These are phyloP conservation scores for Leishmania martiniquensis DNA, from an alignment of 208 protist species.

Conservation along the genomic window DNA sequence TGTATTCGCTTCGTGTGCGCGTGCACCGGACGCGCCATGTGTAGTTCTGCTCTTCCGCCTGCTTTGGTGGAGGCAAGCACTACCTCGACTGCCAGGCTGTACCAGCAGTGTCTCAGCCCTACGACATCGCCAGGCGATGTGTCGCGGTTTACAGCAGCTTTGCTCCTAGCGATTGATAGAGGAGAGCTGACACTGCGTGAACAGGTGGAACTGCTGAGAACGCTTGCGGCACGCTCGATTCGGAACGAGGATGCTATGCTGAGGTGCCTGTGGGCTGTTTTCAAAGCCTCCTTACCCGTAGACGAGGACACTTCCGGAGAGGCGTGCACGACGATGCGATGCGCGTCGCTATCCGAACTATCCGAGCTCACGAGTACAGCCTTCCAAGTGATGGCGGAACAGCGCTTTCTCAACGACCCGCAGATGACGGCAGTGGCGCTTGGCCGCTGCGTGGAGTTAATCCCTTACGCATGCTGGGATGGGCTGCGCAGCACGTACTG, in stretches of 20 bases:
- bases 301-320: not conserved
- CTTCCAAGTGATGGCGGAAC: constrained; percentile 57
- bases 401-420: constrained; percentile 59
- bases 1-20: constrained; percentile 4
- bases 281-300: constrained; percentile 43
- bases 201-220: constrained; percentile 30
- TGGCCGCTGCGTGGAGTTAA: constrained; percentile 71
- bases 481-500: constrained; percentile 54
- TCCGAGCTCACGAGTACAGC: constrained; percentile 47
- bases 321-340: not conserved
- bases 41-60: not conserved
- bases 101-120: constrained; percentile 18
- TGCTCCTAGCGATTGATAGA: constrained; percentile 20
- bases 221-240: constrained; percentile 36
- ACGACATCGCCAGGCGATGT: constrained; percentile 17
- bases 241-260: constrained; percentile 71
- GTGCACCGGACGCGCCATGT: not conserved
- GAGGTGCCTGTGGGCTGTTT: constrained; percentile 64
- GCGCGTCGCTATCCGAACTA: constrained; percentile 16
- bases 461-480: constrained; percentile 38
- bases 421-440: constrained; percentile 73
- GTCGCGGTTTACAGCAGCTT: constrained; percentile 8
- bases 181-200: constrained; percentile 18
- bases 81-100: not conserved
- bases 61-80: not conserved